Conservation (phyloP, 2,329 filamentous ascomycete genomes). For the Lithohypha guttulata region DNA sequence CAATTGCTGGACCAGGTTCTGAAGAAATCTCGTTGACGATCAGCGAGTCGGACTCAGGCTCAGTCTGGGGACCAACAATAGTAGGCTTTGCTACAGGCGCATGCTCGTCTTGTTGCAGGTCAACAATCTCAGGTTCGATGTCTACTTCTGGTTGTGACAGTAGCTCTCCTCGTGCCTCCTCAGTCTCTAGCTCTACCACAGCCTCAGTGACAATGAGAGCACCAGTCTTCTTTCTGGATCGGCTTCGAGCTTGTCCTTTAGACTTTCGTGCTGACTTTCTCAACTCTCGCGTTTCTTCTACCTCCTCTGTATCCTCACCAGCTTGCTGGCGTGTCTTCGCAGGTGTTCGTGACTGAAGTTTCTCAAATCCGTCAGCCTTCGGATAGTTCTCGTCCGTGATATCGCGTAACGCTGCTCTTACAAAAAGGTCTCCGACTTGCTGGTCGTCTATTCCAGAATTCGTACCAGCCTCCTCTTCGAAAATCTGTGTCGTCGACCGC, state of each 20-base stretch:
- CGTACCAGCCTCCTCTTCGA: conserved; percentile 7
- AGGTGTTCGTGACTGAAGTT: conserved; percentile 6
- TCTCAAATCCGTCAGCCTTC: conserved; percentile 7
- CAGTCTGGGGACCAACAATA: no score
- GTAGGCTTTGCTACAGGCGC: no score
- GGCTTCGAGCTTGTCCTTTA: neutral
- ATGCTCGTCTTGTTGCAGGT: no score
- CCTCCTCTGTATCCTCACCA: neutral
- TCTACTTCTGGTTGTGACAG: no score
- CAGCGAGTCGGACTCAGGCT: no score
- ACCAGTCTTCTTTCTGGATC: conserved; percentile 3
- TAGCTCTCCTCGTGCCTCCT: no score
- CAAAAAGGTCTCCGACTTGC: conserved; percentile 7
- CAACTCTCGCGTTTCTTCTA: neutral
- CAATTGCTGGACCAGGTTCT: conserved; percentile 3
- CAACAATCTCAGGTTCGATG: no score
- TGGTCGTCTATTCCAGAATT: conserved; percentile 4
- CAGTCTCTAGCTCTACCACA: no score
- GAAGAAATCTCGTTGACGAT: no score
- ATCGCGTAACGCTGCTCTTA: conserved; percentile 17
- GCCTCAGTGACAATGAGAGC: no score
- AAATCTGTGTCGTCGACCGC: neutral
- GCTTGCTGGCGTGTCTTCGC: conserved; percentile 10
- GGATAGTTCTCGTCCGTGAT: conserved; percentile 19
- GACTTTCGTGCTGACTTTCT: neutral